phyloP scores from a whole-genome alignment of 1,139 yeast genomes.

The Nadsonia commutata region DNA sequence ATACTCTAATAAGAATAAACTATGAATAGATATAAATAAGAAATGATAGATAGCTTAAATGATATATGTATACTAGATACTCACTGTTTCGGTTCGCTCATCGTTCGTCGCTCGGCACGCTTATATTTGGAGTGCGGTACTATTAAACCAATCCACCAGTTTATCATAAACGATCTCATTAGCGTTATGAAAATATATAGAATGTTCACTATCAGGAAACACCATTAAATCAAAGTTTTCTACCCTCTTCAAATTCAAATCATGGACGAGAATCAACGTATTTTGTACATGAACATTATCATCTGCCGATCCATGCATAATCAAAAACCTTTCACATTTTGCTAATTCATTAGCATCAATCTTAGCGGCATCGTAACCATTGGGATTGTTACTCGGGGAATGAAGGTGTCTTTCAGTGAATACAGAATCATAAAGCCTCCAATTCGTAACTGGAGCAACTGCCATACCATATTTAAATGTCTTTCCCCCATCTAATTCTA shows the following conservation, averaged over 20 bases:
- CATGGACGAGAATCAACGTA: conserved; percentile 59
- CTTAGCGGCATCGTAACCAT: conserved; percentile 36
- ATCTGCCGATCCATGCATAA: conserved; percentile 95
- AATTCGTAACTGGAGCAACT: conserved; percentile 80
- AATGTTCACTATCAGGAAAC: conserved; percentile 89
- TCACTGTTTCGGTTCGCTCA: too few species aligned
- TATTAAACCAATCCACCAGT: conserved; percentile 58
- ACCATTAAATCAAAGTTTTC: conserved; percentile 82
- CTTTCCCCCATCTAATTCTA: conserved; percentile 55
- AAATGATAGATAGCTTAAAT: too few species aligned
- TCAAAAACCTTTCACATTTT: conserved; percentile 50
- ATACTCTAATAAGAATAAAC: too few species aligned
- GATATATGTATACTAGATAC: too few species aligned
- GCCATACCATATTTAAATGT: conserved; percentile 69
- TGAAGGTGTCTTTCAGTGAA: conserved; percentile 90
- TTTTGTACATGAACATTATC: conserved; percentile 94
- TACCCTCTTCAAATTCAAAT: conserved; percentile 42
- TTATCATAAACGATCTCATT: conserved; percentile 61
- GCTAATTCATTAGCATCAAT: conserved; percentile 34
- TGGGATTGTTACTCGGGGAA: conserved; percentile 38
- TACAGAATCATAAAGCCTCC: conserved; percentile 66
- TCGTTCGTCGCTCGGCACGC: too few species aligned
- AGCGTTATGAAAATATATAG: conserved; percentile 68
- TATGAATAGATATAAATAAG: too few species aligned
- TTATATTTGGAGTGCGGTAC: too few species aligned